Base-by-base conservation (phyloP, 495 filamentous ascomycete genomes). In the Jackrogersella multiformis region DNA sequence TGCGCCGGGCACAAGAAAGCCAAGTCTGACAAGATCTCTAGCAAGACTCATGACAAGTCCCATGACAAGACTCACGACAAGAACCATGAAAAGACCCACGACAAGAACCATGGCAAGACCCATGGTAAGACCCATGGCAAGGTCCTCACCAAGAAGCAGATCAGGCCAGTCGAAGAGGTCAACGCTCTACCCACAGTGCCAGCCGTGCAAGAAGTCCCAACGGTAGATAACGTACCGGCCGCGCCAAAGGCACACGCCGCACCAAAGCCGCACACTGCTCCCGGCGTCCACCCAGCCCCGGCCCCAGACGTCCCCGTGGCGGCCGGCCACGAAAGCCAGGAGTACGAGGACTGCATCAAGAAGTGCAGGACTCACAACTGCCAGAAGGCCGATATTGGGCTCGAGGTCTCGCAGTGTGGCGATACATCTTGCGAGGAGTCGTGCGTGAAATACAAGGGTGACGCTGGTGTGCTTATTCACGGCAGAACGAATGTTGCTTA, bases 361-460 rank as follows among this genome's bases (percentile, higher is more conserved):
- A 2, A 49, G 52, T 68, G 65, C 65, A 57, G 16, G 41, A 58
- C 65, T 10, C 57, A 53, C 39, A 68, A 68, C 45, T 68, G 65
- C 57, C 58, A 68, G 58, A 62, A 41, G 5, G 36, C 65, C 1
- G 38, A 45, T 18, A 20, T 68, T 9, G 53, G 46, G 0, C 7
- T 60, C 0, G 51, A 44, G 0, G 26, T 61, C 9, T 61, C 58
- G 18, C 65, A 68, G 45, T 68, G 65, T 21, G 65, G 64, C 1
- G 44, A 61, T 2, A 67, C 64, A 1, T 48, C 52, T 10, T 68
- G 65, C 32, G 51, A 51, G 18, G n/a, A 24, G 10, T 4, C 10
- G 13, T 64, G 61, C 45, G 26, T 15, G 0, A 39, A 38, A 10
- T 42, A 8, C n/a, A 6, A 48, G 20, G 12, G 5, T 0, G 36